A percentile compares a stretch with the other conserved stretches of the same genome.
Conservation (phyloP, 2,329 filamentous ascomycete species). For the Lizonia empirigonia region DNA sequence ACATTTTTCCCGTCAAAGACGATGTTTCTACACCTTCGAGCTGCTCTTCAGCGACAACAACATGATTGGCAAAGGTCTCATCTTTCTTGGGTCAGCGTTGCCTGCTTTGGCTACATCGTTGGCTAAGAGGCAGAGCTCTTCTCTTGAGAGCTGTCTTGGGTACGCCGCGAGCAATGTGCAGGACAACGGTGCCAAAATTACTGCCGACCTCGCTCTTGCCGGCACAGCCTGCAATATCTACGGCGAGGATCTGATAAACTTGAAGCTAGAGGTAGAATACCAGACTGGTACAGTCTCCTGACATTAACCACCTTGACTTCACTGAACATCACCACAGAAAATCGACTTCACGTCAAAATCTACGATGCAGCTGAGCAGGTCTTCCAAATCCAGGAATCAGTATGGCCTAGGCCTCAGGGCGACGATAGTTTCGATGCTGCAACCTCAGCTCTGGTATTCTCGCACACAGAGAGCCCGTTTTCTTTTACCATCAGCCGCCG, state of each 20-base stretch:
- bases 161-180: slow-evolving; percentile 68
- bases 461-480: slow-evolving; percentile 64
- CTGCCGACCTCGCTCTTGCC: slow-evolving; percentile 70
- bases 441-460: slow-evolving; percentile 60
- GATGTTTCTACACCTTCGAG: not conserved
- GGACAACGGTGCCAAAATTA: slow-evolving; percentile 60
- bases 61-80: slow-evolving; percentile 32
- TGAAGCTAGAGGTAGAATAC: slow-evolving; percentile 65
- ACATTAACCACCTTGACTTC: slow-evolving; percentile 58
- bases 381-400: slow-evolving; percentile 73
- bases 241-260: slow-evolving; percentile 60
- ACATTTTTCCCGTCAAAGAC: not conserved
- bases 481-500: slow-evolving; percentile 67
- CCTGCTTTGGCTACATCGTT: slow-evolving; percentile 25
- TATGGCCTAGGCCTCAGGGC: slow-evolving; percentile 65
- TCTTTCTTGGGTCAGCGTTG: slow-evolving; percentile 31
- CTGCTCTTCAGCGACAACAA: slow-evolving; percentile 16
- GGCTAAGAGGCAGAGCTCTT: slow-evolving; percentile 26
- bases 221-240: slow-evolving; percentile 68
- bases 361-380: slow-evolving; percentile 70
- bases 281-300: slow-evolving; percentile 61
- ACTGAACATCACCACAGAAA: slow-evolving; percentile 50
- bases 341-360: slow-evolving; percentile 73
- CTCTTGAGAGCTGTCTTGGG: slow-evolving; percentile 62
- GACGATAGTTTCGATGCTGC: slow-evolving; percentile 31